Evolutionary conservation across 345 rosid genomes (phyloP).

Genomic region (Psidium guajava): DNA sequence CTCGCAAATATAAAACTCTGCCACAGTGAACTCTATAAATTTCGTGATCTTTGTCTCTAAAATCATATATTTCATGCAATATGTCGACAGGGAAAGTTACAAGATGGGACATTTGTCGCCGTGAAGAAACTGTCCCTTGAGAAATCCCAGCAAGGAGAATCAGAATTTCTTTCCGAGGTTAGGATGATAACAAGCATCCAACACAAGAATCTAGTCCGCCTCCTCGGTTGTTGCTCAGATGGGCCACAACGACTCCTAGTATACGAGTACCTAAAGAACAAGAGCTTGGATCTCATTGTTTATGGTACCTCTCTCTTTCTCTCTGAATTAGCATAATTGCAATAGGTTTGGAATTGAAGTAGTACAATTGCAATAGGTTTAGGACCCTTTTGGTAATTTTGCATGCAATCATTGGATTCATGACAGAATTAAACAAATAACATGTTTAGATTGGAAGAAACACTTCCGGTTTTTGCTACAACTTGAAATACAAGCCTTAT

Average conservation of each 20-base stretch:
- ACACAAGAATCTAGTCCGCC: constrained; percentile 61
- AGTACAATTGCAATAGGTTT: no score
- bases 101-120: constrained; percentile 42
- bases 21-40: not conserved
- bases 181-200: constrained; percentile 73
- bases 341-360: no score
- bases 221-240: constrained; percentile 54
- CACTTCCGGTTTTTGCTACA: not conserved
- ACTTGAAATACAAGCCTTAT: not conserved
- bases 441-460: not conserved
- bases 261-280: constrained; percentile 55
- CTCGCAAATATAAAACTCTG: not conserved
- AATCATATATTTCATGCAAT: not conserved
- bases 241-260: constrained; percentile 54
- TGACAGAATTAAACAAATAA: not conserved
- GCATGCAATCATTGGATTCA: not conserved
- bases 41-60: not conserved
- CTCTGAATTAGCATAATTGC: not conserved
- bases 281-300: constrained; percentile 52
- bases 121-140: constrained; percentile 35
- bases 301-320: not conserved
- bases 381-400: no score
- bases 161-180: constrained; percentile 56
- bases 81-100: constrained; percentile 36
- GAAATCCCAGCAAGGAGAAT: constrained; percentile 60